Evolutionary conservation across 2,329 filamentous ascomycete genomes (phyloP), one percentile per base, ranked within the genome.

Genomic region (Hypoxylon sp.): DNA sequence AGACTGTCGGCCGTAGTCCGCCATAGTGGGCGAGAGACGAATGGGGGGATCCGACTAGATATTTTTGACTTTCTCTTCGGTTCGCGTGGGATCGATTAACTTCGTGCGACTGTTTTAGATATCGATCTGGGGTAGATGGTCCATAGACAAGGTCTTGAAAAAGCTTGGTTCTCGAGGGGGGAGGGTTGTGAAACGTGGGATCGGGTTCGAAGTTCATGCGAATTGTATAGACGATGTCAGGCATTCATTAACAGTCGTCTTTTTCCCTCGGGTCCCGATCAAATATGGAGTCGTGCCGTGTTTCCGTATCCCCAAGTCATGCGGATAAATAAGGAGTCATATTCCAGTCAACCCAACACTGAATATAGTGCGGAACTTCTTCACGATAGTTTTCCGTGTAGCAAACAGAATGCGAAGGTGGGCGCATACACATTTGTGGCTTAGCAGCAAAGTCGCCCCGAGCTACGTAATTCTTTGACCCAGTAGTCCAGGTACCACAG

Each of bases 1-100:
- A 21, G 66, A 67, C 13, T 61, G 59, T 27, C 58, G 64, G 61
- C 55, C 57, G 55, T 65, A 65, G 60, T 69, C 67, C 57, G 65
- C 64, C 67, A 69, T 66, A 34, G 51, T 63, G 38, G 45, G 38
- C 25, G 43, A 40, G 9, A 17, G 11, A n/a, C 30, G 16, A 35
- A 25, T n/a, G 13, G n/a, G n/a, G n/a, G n/a, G n/a, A n/a, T n/a
- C 27, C 15, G 13, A 20, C 5, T 47, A 25, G 35, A 20, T 44
- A 44, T 23, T 42, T 41, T 38, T 21, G 15, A n/a, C 31, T 37
- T 35, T 25, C 21, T 34, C 15, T 34, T 41, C 23, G 44, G 40
- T 32, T 41, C 19, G 46, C 21, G 45, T 41, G 32, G 32, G 46
- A 46, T 51, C 46, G 42, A 40, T 45, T 41, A 44, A n/a, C 23